Conservation (phyloP, 2,329 filamentous ascomycete species). For the Colletotrichum shisoi region DNA sequence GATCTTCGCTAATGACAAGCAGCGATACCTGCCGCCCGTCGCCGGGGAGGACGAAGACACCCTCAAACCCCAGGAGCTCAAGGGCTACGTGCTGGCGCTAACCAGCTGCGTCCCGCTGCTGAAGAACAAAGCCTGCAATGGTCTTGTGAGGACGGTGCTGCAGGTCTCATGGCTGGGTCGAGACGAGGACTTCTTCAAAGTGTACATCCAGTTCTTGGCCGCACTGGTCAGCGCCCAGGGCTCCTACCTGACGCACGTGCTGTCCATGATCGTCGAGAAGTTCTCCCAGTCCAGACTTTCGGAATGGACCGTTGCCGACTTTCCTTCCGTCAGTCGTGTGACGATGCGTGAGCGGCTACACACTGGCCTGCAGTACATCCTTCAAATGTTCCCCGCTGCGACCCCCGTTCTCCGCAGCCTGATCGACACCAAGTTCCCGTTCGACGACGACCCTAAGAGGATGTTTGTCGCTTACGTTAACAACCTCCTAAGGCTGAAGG, state of each 20-base stretch:
- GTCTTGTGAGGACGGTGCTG: constrained; percentile 66
- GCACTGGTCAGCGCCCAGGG: constrained; percentile 84
- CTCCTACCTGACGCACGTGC: constrained; percentile 75
- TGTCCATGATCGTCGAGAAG: constrained; percentile 81
- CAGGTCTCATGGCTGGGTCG: constrained; percentile 70
- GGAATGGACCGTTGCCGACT: constrained; percentile 58
- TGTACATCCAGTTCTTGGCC: constrained; percentile 72
- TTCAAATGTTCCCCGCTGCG: constrained; percentile 82
- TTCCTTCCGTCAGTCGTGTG: constrained; percentile 68
- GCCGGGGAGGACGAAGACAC: constrained; percentile 56
- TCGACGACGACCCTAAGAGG: constrained; percentile 76
- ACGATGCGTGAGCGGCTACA: constrained; percentile 79
- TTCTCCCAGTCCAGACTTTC: constrained; percentile 66
- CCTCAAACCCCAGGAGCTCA: constrained; percentile 63
- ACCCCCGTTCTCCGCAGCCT: constrained; percentile 73
- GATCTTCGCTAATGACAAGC: constrained; percentile 62
- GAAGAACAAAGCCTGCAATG: constrained; percentile 64
- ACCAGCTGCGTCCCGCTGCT: constrained; percentile 68
- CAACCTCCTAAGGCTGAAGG: constrained; percentile 79
- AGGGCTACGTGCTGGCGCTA: constrained; percentile 69
- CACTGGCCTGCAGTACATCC: constrained; percentile 74
- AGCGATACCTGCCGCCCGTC: constrained; percentile 51
- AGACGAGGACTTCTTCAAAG: constrained; percentile 70
- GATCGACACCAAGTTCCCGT: constrained; percentile 75
- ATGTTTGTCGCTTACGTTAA: constrained; percentile 87